These are phyloP conservation scores for Botrytis hyacinthi DNA, from an alignment of 2,329 filamentous ascomycete species.

Conservation along the genomic window DNA sequence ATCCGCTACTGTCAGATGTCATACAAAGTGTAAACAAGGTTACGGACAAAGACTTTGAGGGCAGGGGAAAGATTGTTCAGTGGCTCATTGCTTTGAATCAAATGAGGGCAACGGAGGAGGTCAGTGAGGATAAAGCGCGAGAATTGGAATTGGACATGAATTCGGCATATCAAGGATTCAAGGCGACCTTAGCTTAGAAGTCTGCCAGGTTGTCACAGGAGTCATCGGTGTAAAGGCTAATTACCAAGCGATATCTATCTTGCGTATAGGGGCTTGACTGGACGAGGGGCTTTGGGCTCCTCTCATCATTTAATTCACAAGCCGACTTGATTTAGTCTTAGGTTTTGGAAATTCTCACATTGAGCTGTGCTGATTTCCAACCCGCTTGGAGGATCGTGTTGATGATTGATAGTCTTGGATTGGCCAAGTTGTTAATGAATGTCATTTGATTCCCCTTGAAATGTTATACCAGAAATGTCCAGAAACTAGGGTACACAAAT, in stretches of 20 bases:
- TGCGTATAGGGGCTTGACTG: not conserved
- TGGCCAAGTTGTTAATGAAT: not conserved
- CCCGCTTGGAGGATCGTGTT: not conserved
- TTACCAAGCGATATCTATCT: not conserved
- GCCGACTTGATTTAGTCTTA: not conserved
- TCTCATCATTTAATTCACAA: not conserved
- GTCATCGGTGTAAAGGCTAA: not conserved
- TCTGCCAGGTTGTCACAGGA: not conserved
- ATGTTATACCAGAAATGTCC: conserved; percentile 82
- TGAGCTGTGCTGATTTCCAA: not conserved
- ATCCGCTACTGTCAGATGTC: conserved; percentile 89
- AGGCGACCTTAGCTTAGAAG: conserved; percentile 45
- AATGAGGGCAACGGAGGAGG: conserved; percentile 92
- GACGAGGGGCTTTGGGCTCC: no score
- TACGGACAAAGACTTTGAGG: conserved; percentile 91
- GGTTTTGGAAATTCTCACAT: not conserved
- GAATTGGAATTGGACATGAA: conserved; percentile 93
- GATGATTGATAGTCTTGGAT: not conserved
- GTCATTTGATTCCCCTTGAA: not conserved
- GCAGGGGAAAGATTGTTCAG: conserved; percentile 93
- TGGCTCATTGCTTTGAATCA: conserved; percentile 97
- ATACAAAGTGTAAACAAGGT: conserved; percentile 98
- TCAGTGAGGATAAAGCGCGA: conserved; percentile 81
- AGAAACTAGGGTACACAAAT: conserved; percentile 97
- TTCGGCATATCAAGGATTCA: conserved; percentile 91